Evolutionary conservation across 805 yeast species (phyloP).

Genomic region (Myxozyma kluyveri): DNA sequence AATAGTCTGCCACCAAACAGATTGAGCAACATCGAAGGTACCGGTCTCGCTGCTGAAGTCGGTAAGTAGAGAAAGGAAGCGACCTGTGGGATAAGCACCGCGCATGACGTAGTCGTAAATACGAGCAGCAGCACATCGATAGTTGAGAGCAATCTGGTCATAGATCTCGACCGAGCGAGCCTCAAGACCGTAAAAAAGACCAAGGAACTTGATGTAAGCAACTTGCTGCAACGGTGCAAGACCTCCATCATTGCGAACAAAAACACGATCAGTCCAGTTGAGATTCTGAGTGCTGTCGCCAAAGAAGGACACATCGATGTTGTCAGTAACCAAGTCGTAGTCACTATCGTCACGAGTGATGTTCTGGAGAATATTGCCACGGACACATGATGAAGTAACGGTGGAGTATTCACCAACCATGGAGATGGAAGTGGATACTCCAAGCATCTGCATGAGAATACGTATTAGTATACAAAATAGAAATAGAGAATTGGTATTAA

Average conservation of each 20-base stretch:
- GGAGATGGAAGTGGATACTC: slow-evolving; percentile 9
- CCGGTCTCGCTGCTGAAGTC: neutral
- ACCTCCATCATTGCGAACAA: slow-evolving; percentile 7
- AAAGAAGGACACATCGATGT: slow-evolving; percentile 13
- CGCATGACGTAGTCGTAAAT: slow-evolving; percentile 9
- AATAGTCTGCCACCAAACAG: slow-evolving; percentile 3
- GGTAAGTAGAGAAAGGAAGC: slow-evolving; percentile 8
- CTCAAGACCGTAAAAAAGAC: slow-evolving; percentile 10
- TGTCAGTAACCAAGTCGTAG: slow-evolving; percentile 1
- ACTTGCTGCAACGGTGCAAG: slow-evolving; percentile 8
- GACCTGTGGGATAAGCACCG: slow-evolving; percentile 7
- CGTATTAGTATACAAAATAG: too few relatives aligned
- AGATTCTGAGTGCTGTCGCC: neutral
- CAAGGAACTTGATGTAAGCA: slow-evolving; percentile 13
- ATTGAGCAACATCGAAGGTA: slow-evolving; percentile 3
- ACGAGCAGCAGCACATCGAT: slow-evolving; percentile 12
- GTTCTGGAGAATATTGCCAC: slow-evolving; percentile 11
- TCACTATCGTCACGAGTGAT: slow-evolving; percentile 6
- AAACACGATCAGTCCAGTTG: neutral
- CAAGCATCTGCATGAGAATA: slow-evolving; percentile 5
- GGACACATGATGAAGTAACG: slow-evolving; percentile 14
- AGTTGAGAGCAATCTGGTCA: slow-evolving; percentile 13
- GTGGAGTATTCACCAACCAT: slow-evolving; percentile 9
- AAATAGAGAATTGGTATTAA: too few relatives aligned
- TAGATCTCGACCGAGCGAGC: slow-evolving; percentile 6